A percentile compares a stretch with the other conserved stretches of the same genome.
These are phyloP conservation scores for Xylaria sp. DNA, from an alignment of 2,329 filamentous ascomycete genomes.

Conservation along the genomic window DNA sequence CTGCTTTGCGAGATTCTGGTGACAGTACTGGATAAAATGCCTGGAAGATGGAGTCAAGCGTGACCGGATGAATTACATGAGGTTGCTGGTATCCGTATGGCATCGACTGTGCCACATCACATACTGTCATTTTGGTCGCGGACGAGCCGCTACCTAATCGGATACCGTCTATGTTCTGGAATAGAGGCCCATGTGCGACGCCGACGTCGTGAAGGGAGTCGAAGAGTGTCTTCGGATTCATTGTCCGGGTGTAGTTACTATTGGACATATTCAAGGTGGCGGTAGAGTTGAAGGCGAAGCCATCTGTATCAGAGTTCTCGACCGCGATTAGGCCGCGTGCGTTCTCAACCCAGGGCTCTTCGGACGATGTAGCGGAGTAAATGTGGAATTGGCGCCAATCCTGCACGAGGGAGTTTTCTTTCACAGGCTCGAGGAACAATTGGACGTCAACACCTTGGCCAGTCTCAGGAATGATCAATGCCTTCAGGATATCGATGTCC, in stretches of 20 bases:
- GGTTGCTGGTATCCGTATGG: slow-evolving; percentile 9
- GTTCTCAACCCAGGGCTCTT: slow-evolving; percentile 33
- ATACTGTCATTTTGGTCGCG: slow-evolving; percentile 11
- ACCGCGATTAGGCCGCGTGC: slow-evolving; percentile 32
- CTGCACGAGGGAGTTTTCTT: slow-evolving; percentile 17
- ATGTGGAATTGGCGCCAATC: slow-evolving; percentile 28
- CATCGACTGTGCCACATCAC: slow-evolving; percentile 4
- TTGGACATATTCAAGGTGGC: not conserved
- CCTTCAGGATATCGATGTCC: slow-evolving; percentile 32
- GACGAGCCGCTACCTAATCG: slow-evolving; percentile 6
- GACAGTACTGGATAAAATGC: slow-evolving; percentile 33
- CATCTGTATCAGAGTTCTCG: slow-evolving; percentile 1
- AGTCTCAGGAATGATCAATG: slow-evolving; percentile 33
- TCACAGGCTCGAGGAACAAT: slow-evolving; percentile 26
- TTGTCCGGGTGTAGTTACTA: slow-evolving; percentile 22
- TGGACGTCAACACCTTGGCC: slow-evolving; percentile 34
- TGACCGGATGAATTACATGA: slow-evolving; percentile 44
- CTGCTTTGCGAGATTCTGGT: slow-evolving; percentile 12
- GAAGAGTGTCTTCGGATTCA: slow-evolving; percentile 40
- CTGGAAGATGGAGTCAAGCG: slow-evolving; percentile 42
- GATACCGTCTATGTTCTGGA: slow-evolving; percentile 38
- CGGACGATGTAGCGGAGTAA: slow-evolving; percentile 10
- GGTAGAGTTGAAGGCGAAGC: slow-evolving; percentile 8
- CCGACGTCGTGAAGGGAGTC: slow-evolving; percentile 31
- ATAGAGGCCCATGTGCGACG: slow-evolving; percentile 40